These are phyloP conservation scores for Lodderomyces oxycetoniae DNA, from an alignment of 1,139 yeast species.

Conservation along the genomic window DNA sequence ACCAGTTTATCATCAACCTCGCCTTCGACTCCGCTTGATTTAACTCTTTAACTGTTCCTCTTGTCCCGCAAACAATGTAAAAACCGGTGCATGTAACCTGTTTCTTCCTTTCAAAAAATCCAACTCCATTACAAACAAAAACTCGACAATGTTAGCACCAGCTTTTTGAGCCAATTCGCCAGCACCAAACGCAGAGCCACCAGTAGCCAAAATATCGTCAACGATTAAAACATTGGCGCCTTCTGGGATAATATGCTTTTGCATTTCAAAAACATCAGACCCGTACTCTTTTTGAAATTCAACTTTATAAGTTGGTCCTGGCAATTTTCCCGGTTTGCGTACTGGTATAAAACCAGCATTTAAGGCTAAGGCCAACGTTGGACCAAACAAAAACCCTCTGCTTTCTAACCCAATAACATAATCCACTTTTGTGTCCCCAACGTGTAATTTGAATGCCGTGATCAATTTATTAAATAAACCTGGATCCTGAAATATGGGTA, in stretches of 20 bases:
- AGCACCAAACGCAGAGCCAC: slow-evolving; percentile 94
- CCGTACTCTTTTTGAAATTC: slow-evolving; percentile 91
- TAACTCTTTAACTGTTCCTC: slow-evolving; percentile 35
- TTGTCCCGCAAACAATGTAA: slow-evolving; percentile 85
- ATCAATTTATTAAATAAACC: slow-evolving; percentile 72
- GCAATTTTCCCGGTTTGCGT: slow-evolving; percentile 91
- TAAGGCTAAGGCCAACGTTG: slow-evolving; percentile 83
- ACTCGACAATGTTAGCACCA: slow-evolving; percentile 73
- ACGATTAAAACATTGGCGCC: slow-evolving; percentile 82
- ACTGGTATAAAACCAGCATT: slow-evolving; percentile 92
- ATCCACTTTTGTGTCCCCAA: slow-evolving; percentile 68
- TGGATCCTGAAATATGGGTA: slow-evolving; percentile 88
- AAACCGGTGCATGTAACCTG: slow-evolving; percentile 77
- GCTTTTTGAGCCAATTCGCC: slow-evolving; percentile 69
- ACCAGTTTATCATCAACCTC: no score
- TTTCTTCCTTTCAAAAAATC: slow-evolving; percentile 94
- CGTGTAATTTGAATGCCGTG: slow-evolving; percentile 73
- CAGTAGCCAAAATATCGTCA: slow-evolving; percentile 97
- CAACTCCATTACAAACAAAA: slow-evolving; percentile 85
- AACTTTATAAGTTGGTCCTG: slow-evolving; percentile 74
- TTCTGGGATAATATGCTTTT: slow-evolving; percentile 71
- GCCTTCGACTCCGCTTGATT: background rate
- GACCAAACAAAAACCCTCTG: slow-evolving; percentile 95
- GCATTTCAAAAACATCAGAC: slow-evolving; percentile 82
- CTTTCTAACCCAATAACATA: slow-evolving; percentile 93